Evolutionary conservation across 169 alveolate genomes (phyloP), one percentile per base, ranked within the genome.

Genomic region (Fabrea salina): DNA sequence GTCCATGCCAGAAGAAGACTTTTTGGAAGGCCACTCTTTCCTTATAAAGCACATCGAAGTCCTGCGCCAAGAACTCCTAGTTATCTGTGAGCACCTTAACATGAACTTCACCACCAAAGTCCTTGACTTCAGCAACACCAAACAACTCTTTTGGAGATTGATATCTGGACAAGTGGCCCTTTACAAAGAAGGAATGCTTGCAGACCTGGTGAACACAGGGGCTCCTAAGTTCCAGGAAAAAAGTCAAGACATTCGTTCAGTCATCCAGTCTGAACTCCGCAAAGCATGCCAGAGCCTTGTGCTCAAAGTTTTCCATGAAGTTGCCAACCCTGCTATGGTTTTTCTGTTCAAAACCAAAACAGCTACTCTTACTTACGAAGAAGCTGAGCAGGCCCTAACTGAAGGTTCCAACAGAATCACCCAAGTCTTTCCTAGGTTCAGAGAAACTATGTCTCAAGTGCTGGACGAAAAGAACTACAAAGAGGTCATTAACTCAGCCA

Each of bases 141-240:
- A 64, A n/a, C 5, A 56, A 37, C 75, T 64, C 33, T 64, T 64
- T 40, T 64, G 75, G 75, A 64, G 41, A 37, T 56, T 64, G 2
- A 33, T 64, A 3, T 39, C 41, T 51, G 75, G 75, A 3, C 57
- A 64, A 37, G 57, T 64, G 5, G 8, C 57, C 5, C 30, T 64
- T 4, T 19, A 37, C 16, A 64, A 64, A 37, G 39, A 64, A 64
- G 75, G 75, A 16, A 56, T 64, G 5, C 41, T 64, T 5, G 75
- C 75, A 5, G 75, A 64, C 35, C 49, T 64, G 35, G 57, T 64
- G 5, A 32, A 40, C 30, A 19, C 56, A 1, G 56, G 75, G 39
- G 75, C 37, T 19, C 57, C 75, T 51, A 64, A 37, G 32, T 64
- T 64, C 30, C 35, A 16, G 27, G 54, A 64, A 37, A 64, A 41